phyloP scores from a whole-genome alignment of 2,329 filamentous ascomycete species.

The Fusarium brachygibbosum region DNA sequence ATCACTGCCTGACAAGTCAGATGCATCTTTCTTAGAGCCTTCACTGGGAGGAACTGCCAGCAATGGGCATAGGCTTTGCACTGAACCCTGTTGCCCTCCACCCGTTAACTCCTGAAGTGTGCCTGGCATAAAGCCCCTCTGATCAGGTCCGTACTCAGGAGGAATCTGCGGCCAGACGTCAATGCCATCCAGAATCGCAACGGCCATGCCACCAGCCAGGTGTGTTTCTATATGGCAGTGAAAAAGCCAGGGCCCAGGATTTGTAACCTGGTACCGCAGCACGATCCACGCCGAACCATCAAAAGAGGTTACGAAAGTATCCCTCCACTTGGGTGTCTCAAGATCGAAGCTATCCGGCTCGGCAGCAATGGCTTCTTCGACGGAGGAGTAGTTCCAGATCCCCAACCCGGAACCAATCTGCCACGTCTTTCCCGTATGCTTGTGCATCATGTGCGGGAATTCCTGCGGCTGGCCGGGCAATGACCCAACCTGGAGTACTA shows the following conservation, averaged over 20 bases:
- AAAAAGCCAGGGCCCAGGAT: constrained; percentile 11
- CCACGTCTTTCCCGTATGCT: constrained; percentile 12
- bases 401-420: constrained; percentile 5
- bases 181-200: constrained; percentile 5
- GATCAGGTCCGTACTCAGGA: constrained; percentile 13
- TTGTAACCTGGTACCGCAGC: constrained; percentile 6
- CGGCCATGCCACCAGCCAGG: constrained; percentile 1
- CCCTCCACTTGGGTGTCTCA: constrained; percentile 9
- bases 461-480: constrained; percentile 6
- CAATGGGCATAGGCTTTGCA: not conserved
- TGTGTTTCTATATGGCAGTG: constrained; percentile 16
- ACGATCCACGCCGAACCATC: constrained; percentile 11
- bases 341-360: constrained; percentile 7
- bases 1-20: not conserved
- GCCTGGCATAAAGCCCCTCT: constrained; percentile 8
- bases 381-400: constrained; percentile 12
- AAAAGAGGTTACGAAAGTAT: constrained; percentile 9
- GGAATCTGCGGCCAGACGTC: constrained; percentile 15
- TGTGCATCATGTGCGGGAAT: constrained; percentile 16
- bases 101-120: not conserved
- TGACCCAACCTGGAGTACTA: constrained; percentile 11
- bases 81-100: not conserved
- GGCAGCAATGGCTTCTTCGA: not conserved
- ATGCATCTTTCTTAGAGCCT: not conserved
- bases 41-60: not conserved